phyloP scores from a whole-genome alignment of 2,329 filamentous ascomycete genomes.

The Ploettnerulaceae sp. region DNA sequence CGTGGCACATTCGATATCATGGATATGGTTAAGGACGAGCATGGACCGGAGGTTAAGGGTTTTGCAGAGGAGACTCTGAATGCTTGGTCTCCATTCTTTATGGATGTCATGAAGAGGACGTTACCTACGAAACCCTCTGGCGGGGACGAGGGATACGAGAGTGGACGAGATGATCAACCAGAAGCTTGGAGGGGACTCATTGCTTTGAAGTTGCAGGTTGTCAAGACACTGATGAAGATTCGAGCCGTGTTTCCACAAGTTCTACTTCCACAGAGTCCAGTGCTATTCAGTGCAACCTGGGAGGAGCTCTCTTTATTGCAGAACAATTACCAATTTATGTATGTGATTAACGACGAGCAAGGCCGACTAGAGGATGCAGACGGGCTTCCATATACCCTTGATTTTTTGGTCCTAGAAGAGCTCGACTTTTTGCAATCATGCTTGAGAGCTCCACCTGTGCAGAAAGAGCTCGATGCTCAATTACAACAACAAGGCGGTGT shows the following conservation, averaged over 20 bases:
- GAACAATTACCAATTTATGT: conserved; percentile 71
- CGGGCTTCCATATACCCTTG: conserved; percentile 86
- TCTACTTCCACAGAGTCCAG: conserved; percentile 74
- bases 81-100: conserved; percentile 87
- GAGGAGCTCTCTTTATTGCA: conserved; percentile 74
- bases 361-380: conserved; percentile 86
- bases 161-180: conserved; percentile 46
- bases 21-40: conserved; percentile 94
- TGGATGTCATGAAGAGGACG: conserved; percentile 67
- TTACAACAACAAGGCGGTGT: conserved; percentile 56
- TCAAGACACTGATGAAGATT: conserved; percentile 89
- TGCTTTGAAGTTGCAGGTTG: conserved; percentile 86
- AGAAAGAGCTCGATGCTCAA: conserved; percentile 81
- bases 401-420: conserved; percentile 90
- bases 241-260: conserved; percentile 77
- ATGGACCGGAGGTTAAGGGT: conserved; percentile 76
- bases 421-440: conserved; percentile 92
- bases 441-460: conserved; percentile 80
- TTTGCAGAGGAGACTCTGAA: conserved; percentile 84
- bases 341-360: conserved; percentile 80
- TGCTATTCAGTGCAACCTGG: conserved; percentile 85
- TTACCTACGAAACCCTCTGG: conserved; percentile 58
- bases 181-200: conserved; percentile 76
- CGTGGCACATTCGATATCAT: conserved; percentile 88
- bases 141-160: conserved; percentile 51